phyloP scores from a whole-genome alignment of 169 alveolate species.

The Plasmodium chabaudi region DNA sequence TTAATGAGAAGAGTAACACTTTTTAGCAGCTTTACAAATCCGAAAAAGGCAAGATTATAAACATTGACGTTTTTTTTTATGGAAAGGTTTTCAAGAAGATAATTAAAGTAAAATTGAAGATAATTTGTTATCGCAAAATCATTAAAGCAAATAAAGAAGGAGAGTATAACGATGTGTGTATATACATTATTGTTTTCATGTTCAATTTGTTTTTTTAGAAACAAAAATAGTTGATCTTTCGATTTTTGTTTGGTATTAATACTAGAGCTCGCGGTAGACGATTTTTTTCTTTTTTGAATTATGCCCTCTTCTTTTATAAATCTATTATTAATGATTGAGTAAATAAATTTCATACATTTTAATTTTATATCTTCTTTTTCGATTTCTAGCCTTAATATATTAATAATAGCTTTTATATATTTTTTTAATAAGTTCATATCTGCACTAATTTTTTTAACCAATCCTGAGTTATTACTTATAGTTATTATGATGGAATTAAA shows the following conservation, averaged over 20 bases:
- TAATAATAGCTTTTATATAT: conserved; percentile 53
- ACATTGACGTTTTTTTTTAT: conserved; percentile 73
- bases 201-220: conserved; percentile 54
- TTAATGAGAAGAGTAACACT: neutral
- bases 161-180: conserved; percentile 44
- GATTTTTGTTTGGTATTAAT: neutral
- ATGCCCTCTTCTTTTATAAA: conserved; percentile 30
- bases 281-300: conserved; percentile 20
- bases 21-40: conserved; percentile 55
- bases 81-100: conserved; percentile 44
- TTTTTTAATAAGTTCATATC: conserved; percentile 45
- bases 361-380: conserved; percentile 68
- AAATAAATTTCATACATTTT: conserved; percentile 70
- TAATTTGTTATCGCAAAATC: conserved; percentile 49
- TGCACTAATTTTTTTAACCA: conserved; percentile 49
- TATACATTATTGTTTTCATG: conserved; percentile 62
- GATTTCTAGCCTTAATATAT: conserved; percentile 59
- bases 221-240: conserved; percentile 19
- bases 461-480: conserved; percentile 43
- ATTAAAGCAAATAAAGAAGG: conserved; percentile 54
- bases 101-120: conserved; percentile 47
- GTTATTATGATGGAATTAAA: conserved; percentile 43
- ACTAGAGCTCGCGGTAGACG: no score
- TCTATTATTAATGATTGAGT: conserved; percentile 57
- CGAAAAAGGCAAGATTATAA: conserved; percentile 62